Evolutionary conservation across 257 asterid genomes (phyloP).

Genomic region (Plantago major): DNA sequence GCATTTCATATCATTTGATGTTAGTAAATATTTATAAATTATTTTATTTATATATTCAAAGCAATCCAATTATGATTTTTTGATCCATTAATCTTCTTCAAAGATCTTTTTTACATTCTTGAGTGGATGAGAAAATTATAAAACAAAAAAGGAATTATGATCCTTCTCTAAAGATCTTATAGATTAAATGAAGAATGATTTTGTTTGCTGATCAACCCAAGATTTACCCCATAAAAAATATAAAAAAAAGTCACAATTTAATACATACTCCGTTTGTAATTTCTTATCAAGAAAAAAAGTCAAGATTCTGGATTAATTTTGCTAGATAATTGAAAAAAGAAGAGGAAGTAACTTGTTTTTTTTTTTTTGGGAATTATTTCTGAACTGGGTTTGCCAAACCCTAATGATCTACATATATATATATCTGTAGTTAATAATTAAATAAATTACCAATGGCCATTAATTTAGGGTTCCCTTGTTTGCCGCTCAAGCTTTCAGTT

Average conservation of each 20-base stretch:
- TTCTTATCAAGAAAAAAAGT: neutral
- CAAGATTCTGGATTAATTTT: slow-evolving; percentile 4
- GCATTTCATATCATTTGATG: slow-evolving; percentile 12
- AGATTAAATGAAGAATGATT: too few species aligned
- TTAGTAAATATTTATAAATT: too few species aligned
- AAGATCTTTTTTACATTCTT: too few species aligned
- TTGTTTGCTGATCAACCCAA: too few species aligned
- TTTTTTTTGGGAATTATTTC: neutral
- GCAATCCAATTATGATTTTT: neutral
- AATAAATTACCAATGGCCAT: slow-evolving; percentile 7
- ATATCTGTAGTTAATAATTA: neutral
- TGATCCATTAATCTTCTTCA: neutral
- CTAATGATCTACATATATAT: slow-evolving; percentile 30
- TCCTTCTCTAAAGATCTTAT: too few species aligned
- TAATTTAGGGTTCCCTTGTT: slow-evolving; percentile 3
- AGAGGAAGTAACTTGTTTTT: slow-evolving; percentile 3
- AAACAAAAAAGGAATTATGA: too few species aligned
- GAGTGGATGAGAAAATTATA: too few species aligned
- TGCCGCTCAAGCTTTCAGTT: neutral
- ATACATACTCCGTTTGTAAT: too few species aligned
- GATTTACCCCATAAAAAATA: too few species aligned
- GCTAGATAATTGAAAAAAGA: neutral
- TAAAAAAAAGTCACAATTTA: too few species aligned
- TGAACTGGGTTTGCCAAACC: slow-evolving; percentile 16
- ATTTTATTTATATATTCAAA: neutral